Conservation (phyloP, 768 basidiomycete genomes). For the Mycena rebaudengoi region DNA sequence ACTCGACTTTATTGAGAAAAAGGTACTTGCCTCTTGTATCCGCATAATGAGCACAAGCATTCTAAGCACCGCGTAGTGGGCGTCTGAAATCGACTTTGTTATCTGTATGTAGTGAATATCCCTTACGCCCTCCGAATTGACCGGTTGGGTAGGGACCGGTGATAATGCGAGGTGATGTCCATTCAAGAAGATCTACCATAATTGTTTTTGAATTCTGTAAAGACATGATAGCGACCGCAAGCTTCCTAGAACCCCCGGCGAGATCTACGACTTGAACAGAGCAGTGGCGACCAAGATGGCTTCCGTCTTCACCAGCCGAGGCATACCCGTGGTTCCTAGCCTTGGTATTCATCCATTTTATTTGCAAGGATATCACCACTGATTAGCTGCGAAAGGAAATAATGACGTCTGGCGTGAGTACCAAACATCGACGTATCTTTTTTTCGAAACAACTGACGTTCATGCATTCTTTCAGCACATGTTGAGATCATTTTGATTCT, state of each 20-base stretch:
- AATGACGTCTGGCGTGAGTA: slow-evolving; percentile 91
- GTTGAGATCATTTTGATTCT: slow-evolving; percentile 40
- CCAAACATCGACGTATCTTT: neutral
- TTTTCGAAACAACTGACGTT: neutral
- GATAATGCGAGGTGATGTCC: slow-evolving; percentile 70
- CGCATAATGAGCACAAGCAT: neutral
- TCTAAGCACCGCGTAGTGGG: slow-evolving; percentile 53
- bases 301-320: slow-evolving; percentile 70
- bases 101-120: slow-evolving; percentile 57
- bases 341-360: slow-evolving; percentile 57
- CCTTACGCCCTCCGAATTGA: neutral
- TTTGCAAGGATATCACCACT: neutral
- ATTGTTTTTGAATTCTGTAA: neutral
- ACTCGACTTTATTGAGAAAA: slow-evolving; percentile 78
- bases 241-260: slow-evolving; percentile 79
- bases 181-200: neutral
- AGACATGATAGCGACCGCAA: slow-evolving; percentile 89
- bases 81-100: slow-evolving; percentile 88
- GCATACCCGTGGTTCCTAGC: slow-evolving; percentile 83
- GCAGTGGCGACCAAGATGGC: slow-evolving; percentile 74
- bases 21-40: slow-evolving; percentile 37
- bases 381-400: slow-evolving; percentile 64
- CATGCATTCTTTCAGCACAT: slow-evolving; percentile 55
- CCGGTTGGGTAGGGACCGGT: slow-evolving; percentile 66
- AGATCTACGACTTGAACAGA: slow-evolving; percentile 82